phyloP scores from a whole-genome alignment of 139 green algal species.

The Micractinium conductrix region DNA sequence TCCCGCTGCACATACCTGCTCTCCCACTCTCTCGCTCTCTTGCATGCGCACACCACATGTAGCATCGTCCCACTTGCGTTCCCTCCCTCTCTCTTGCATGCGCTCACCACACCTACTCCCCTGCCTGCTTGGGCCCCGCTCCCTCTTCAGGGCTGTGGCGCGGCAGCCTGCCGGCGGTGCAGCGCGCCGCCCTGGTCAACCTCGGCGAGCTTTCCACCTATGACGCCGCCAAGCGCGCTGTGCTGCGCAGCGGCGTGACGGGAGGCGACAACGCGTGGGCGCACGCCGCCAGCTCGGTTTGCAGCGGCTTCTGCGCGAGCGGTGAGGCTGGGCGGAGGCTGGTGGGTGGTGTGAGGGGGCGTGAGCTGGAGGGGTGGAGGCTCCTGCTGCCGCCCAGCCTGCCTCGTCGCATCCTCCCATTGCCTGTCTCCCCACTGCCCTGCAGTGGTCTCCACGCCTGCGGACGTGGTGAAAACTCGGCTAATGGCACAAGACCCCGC shows the following conservation, averaged over 20 bases:
- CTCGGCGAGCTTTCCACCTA: constrained; percentile 77
- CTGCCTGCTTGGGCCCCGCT: too few species aligned
- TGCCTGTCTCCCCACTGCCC: too few species aligned
- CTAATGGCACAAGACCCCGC: constrained; percentile 70
- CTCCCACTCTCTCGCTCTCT: too few species aligned
- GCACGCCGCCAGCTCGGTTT: constrained; percentile 54
- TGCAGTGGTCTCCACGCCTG: constrained; percentile 20
- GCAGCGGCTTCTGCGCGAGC: constrained; percentile 52
- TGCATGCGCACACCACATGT: too few species aligned
- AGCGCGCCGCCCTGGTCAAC: constrained; percentile 77
- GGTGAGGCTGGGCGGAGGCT: constrained; percentile 40
- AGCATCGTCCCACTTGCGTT: too few species aligned
- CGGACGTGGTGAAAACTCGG: constrained; percentile 67
- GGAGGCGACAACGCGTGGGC: constrained; percentile 52
- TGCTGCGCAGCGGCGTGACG: constrained; percentile 44
- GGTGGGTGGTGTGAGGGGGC: background rate
- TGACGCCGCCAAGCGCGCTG: constrained; percentile 55
- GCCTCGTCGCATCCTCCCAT: too few species aligned
- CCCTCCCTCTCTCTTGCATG: too few species aligned
- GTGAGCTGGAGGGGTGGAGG: too few species aligned
- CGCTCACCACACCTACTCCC: too few species aligned
- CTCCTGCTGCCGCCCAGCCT: background rate
- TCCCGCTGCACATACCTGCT: too few species aligned
- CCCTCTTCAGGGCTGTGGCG: constrained; percentile 73
- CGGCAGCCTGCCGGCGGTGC: constrained; percentile 63